Base-by-base conservation (phyloP, 2,329 filamentous ascomycete genomes). In the Ceratocystis smalleyi region DNA sequence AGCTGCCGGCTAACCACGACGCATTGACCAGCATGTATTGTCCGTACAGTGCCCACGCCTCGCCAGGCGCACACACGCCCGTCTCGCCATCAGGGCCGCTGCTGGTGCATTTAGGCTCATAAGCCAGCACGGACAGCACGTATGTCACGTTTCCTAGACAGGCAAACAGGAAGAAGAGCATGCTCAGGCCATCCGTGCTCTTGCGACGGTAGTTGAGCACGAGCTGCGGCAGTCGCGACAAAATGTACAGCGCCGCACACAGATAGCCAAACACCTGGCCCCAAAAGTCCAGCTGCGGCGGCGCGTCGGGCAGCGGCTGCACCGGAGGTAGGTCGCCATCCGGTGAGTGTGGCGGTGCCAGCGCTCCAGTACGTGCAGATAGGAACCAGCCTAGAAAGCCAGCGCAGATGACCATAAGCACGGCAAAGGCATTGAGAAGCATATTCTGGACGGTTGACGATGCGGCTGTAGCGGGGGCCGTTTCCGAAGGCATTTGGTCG, bases 81-180 rank as follows among this genome's bases (percentile, higher is more conserved):
- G 54, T 35, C 30, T 71, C 71, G 35, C 72, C 73, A 43, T 59
- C 15, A 40, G 54, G 51, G 24, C 54, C 57, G 49, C 19, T 54
- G 35, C 43, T 55, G 5, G 54, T 30, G 68, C 89, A 95, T 35
- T 81, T 77, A 0, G 91, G 89, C 66, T 91, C 89, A 71, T 91
- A 97, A 0, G 91, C 91, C 68, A 97, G 81, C 69, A 99, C 97
- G 45, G 87, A 91, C 45, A 96, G 77, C 19, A 96, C 91, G 71
- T 95, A 97, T 0, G 91, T 96, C 68, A 96, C 74, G 73, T 99
- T 99, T 1, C 94, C 94, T 5, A 97, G 83, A 72, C 92, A 97
- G 3, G 94, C 94, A 73, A 99, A 97, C 24, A 97, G 78, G 77
- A 97, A 97, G 76, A 97, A 99, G 10, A 97, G 81, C 76, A 96